A percentile compares a stretch with the other conserved stretches of the same genome.
Conservation (phyloP, 805 yeast species). For the Barnettozyma wickerhamii region DNA sequence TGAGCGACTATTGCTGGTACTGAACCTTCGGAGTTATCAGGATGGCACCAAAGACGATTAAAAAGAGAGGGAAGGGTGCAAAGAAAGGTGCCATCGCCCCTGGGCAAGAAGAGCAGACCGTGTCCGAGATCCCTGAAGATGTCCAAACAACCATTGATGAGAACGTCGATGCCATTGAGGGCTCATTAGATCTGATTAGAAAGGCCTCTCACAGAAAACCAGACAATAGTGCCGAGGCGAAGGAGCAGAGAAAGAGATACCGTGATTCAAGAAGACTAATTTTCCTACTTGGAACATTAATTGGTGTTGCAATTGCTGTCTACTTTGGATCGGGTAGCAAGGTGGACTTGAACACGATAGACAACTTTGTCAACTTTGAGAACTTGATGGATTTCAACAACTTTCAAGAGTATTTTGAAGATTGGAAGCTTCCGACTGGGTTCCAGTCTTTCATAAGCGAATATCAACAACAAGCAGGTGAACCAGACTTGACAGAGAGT, state of each 20-base stretch:
- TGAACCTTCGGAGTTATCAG: too few relatives aligned
- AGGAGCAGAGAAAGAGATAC: conserved; percentile 19
- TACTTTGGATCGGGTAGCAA: conserved; percentile 51
- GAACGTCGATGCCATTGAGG: conserved; percentile 17
- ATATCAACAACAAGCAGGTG: conserved; percentile 25
- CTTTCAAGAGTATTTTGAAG: conserved; percentile 55
- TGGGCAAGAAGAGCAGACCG: too few relatives aligned
- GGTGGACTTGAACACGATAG: conserved; percentile 27
- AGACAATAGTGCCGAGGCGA: too few relatives aligned
- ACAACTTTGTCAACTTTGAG: conserved; percentile 19
- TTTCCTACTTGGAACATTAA: conserved; percentile 64
- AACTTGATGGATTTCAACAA: conserved; percentile 36
- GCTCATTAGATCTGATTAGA: conserved; percentile 14
- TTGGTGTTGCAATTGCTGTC: conserved; percentile 64
- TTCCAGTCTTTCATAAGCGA: conserved; percentile 50
- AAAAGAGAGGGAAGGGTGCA: too few relatives aligned
- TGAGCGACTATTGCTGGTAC: too few relatives aligned
- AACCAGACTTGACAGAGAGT: conserved; percentile 62
- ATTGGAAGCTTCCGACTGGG: conserved; percentile 66
- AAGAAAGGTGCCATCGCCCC: too few relatives aligned
- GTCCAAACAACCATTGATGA: conserved; percentile 14
- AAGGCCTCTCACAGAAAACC: conserved; percentile 4
- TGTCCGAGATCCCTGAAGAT: conserved; percentile 2
- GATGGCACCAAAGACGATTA: too few relatives aligned
- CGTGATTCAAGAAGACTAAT: conserved; percentile 53